Conservation (phyloP, 208 protist genomes). For the Trichomonas vaginalis region DNA sequence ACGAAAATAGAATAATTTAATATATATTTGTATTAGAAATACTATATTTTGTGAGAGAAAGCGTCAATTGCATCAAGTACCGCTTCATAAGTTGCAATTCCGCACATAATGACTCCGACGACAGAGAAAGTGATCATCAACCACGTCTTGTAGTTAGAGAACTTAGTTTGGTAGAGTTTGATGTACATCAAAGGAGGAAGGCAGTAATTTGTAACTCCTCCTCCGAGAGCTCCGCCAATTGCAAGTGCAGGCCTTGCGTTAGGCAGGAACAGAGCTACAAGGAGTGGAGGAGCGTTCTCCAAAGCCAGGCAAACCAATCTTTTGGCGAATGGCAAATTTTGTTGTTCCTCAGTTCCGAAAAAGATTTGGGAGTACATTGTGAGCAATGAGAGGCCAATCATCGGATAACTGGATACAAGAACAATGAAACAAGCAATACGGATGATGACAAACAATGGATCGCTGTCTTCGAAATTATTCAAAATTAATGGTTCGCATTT, state of each 20-base stretch:
- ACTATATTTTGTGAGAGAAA: too few relatives aligned
- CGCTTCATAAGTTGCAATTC: background rate
- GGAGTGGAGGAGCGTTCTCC: background rate
- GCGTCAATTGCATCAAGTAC: background rate
- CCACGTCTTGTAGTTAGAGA: background rate
- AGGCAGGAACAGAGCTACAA: background rate
- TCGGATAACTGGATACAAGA: background rate
- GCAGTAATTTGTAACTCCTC: background rate
- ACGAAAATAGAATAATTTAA: too few relatives aligned
- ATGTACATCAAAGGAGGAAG: background rate
- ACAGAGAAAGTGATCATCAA: background rate
- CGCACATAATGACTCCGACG: background rate
- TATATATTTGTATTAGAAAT: too few relatives aligned
- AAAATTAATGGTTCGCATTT: background rate
- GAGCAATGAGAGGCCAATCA: background rate
- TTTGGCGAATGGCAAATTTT: background rate
- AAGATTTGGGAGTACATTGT: background rate
- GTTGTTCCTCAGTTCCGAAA: background rate
- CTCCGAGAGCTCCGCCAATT: background rate
- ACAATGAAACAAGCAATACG: background rate
- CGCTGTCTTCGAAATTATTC: background rate
- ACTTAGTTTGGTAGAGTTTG: background rate
- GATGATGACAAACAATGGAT: background rate
- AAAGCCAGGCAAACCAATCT: background rate
- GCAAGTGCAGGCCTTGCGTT: background rate